Evolutionary conservation across 2,329 filamentous ascomycete genomes (phyloP), one percentile per base, ranked within the genome.

Genomic region (Exophiala dermatitidis): DNA sequence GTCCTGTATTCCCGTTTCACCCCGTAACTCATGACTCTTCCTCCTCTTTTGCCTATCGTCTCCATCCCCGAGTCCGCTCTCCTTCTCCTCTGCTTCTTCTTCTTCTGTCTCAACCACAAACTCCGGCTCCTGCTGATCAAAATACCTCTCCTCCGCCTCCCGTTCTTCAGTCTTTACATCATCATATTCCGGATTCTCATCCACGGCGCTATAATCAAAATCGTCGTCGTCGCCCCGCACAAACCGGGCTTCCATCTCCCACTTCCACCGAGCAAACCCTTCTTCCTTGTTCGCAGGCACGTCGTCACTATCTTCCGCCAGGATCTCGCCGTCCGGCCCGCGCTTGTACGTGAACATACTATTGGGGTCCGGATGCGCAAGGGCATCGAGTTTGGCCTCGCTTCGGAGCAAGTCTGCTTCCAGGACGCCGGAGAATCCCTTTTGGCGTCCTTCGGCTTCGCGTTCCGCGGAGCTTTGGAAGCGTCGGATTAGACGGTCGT

Each of bases 351-450:
- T 75, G 58, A 77, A 72, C 57, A 73, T 73, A 43, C 71, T 71
- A 52, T 75, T 71, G 26, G 75, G 71, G 63, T 78, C 72, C 0
- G 78, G 77, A 58, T 79, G 68, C n/a, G 71, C 70, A 19, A 86
- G 70, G 6, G 80, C 82, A 47, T 77, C 79, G 58, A 91, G 77
- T 64, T 87, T 87, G 8, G 84, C 84, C 67, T 94, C 88, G 10
- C 86, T 85, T 30, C 88, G 82, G 55, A 84, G 72, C 4, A 95
- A 73, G 60, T 90, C 88, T 1, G 87, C 83, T 66, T 94, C 86
- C 3, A 95, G 77, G 8, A 86, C 78, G 28, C 86, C 85, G 0
- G 85, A 86, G 67, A 89, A 93, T 7, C 89, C 89, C 66, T 89
- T 89, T 5, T 74, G 72, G 41, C 81, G 81, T 5, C 84, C 85